Evolutionary conservation across 2,329 filamentous ascomycete genomes (phyloP).

Genomic region (Tolypocladium album): DNA sequence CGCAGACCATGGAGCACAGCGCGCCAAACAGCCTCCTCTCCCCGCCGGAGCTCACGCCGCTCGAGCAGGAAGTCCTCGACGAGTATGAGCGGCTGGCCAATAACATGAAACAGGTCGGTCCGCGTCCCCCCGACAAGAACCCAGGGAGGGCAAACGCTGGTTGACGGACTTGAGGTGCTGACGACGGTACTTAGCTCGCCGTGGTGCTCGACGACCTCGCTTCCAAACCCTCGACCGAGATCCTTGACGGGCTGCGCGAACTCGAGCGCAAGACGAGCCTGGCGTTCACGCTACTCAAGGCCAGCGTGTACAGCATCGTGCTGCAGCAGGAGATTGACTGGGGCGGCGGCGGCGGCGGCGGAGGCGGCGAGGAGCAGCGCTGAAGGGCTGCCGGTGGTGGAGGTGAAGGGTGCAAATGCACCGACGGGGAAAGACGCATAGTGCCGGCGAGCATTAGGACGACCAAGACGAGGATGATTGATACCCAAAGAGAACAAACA

Average conservation of each 20-base stretch:
- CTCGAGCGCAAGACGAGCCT: conserved; percentile 90
- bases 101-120: conserved; percentile 88
- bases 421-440: not conserved
- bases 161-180: not conserved
- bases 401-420: conserved; percentile 13
- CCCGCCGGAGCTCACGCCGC: conserved; percentile 54
- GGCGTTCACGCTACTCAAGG: conserved; percentile 92
- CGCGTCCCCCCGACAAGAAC: conserved; percentile 4
- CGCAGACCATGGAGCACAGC: conserved; percentile 8
- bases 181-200: conserved; percentile 32
- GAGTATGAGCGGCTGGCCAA: conserved; percentile 81
- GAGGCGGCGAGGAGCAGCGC: conserved; percentile 19
- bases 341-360: conserved; percentile 43
- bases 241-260: conserved; percentile 75
- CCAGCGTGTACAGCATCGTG: conserved; percentile 97
- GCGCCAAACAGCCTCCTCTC: conserved; percentile 18
- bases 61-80: conserved; percentile 90
- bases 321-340: conserved; percentile 91
- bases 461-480: not conserved
- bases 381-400: conserved; percentile 1
- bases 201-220: conserved; percentile 52
- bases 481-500: not conserved
- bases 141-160: not conserved
- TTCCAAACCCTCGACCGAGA: conserved; percentile 64
- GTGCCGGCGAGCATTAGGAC: not conserved